phyloP scores from a whole-genome alignment of 1,284 basidiomycete species.

The Phellinidium pouzarii region DNA sequence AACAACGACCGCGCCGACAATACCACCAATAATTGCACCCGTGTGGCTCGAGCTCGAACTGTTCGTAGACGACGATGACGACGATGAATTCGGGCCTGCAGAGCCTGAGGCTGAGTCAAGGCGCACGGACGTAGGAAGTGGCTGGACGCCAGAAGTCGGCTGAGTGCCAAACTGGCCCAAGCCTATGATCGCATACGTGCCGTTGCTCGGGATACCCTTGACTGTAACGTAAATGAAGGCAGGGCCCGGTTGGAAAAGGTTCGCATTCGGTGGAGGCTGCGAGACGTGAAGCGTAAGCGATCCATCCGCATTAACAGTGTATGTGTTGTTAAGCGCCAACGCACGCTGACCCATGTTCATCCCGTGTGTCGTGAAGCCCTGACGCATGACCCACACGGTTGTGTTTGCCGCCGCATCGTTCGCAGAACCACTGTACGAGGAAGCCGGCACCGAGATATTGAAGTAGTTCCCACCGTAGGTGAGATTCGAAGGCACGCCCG shows the following conservation, averaged over 20 bases:
- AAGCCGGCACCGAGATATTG: slow-evolving; percentile 49
- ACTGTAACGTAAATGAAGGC: slow-evolving; percentile 76
- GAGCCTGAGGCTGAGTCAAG: slow-evolving; percentile 36
- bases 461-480: slow-evolving; percentile 86
- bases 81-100: slow-evolving; percentile 27
- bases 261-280: slow-evolving; percentile 58
- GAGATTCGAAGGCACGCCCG: slow-evolving; percentile 66
- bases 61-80: slow-evolving; percentile 11
- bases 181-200: slow-evolving; percentile 72
- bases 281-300: slow-evolving; percentile 40
- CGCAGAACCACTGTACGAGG: slow-evolving; percentile 58
- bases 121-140: slow-evolving; percentile 48
- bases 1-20: slow-evolving; percentile 43
- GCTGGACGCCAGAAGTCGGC: slow-evolving; percentile 36
- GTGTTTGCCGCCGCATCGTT: slow-evolving; percentile 72
- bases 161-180: slow-evolving; percentile 70
- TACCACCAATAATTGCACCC: slow-evolving; percentile 42
- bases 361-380: slow-evolving; percentile 91
- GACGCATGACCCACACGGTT: slow-evolving; percentile 75
- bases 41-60: slow-evolving; percentile 26
- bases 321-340: slow-evolving; percentile 74
- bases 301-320: slow-evolving; percentile 73
- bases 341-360: slow-evolving; percentile 92
- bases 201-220: slow-evolving; percentile 79
- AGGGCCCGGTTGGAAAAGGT: slow-evolving; percentile 82